A percentile compares a stretch with the other conserved stretches of the same genome.
phyloP scores from a whole-genome alignment of 2,329 filamentous ascomycete genomes.

The Ceratocystis diversiconidia region DNA sequence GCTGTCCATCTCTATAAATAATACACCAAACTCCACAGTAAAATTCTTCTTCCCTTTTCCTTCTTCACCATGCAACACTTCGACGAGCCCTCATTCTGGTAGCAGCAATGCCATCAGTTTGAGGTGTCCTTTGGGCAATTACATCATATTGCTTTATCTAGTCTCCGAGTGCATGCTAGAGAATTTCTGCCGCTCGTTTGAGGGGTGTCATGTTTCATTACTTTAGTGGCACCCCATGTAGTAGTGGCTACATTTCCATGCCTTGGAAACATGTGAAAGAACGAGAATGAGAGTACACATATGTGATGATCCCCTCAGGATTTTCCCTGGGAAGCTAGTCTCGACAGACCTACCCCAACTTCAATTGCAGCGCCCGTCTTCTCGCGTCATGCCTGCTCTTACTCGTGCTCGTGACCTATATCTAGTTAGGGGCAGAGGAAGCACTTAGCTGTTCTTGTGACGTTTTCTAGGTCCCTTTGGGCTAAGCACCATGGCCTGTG shows the following conservation, averaged over 20 bases:
- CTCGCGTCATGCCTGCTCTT: neutral
- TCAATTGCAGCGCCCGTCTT: neutral
- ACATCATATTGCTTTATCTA: conserved; percentile 6
- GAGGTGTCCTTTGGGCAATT: conserved; percentile 17
- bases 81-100: conserved; percentile 15
- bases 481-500: neutral
- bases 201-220: conserved; percentile 29
- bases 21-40: neutral
- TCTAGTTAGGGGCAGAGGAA: neutral
- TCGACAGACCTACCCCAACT: neutral
- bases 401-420: neutral
- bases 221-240: conserved; percentile 32
- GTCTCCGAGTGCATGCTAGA: conserved; percentile 25
- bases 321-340: neutral
- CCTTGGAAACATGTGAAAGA: neutral
- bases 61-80: conserved; percentile 25
- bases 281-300: neutral
- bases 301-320: neutral
- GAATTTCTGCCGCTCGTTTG: conserved; percentile 29
- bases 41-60: conserved; percentile 15
- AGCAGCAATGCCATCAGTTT: conserved; percentile 1
- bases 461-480: neutral
- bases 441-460: neutral
- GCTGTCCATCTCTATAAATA: conserved; percentile 9
- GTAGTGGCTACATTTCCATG: conserved; percentile 28